These are phyloP conservation scores for Cryphonectria japonica DNA, from an alignment of 2,329 filamentous ascomycete species.

Conservation along the genomic window DNA sequence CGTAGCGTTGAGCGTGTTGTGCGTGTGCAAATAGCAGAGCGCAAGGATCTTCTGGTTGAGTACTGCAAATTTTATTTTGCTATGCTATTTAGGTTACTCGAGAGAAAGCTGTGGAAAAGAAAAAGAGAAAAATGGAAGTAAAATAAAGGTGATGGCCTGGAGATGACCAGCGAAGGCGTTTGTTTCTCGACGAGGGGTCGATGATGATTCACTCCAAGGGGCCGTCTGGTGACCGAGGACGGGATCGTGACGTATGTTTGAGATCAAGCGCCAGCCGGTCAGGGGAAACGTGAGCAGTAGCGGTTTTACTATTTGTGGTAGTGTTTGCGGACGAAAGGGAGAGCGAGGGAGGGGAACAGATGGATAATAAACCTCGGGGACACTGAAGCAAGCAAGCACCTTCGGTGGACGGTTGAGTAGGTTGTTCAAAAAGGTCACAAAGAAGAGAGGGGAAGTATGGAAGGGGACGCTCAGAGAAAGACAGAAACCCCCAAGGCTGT, in stretches of 20 bases:
- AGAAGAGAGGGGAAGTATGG: not conserved
- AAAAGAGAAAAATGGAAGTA: conserved; percentile 21
- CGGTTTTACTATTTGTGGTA: not conserved
- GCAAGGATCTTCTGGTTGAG: conserved; percentile 18
- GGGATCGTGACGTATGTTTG: conserved; percentile 4
- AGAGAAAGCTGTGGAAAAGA: conserved; percentile 28
- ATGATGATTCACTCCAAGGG: not conserved
- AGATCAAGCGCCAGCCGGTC: not conserved
- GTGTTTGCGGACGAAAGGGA: not conserved
- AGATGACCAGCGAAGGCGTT: conserved; percentile 1
- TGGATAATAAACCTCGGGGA: not conserved
- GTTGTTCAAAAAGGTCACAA: not conserved
- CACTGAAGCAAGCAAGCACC: not conserved
- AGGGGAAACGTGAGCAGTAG: not conserved
- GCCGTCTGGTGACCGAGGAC: not conserved
- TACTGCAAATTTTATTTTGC: conserved; percentile 48
- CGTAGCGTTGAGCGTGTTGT: conserved; percentile 14
- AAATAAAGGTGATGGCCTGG: conserved; percentile 15
- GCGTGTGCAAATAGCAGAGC: conserved; percentile 20
- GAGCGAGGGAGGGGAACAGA: not conserved
- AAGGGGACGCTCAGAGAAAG: not conserved
- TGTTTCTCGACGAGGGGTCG: not conserved
- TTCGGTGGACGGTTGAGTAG: not conserved
- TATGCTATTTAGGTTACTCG: conserved; percentile 56
- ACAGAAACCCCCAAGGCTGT: not conserved